Conservation (phyloP, 192 early-diverging fungal species). For the Backusella tuberculispora region DNA sequence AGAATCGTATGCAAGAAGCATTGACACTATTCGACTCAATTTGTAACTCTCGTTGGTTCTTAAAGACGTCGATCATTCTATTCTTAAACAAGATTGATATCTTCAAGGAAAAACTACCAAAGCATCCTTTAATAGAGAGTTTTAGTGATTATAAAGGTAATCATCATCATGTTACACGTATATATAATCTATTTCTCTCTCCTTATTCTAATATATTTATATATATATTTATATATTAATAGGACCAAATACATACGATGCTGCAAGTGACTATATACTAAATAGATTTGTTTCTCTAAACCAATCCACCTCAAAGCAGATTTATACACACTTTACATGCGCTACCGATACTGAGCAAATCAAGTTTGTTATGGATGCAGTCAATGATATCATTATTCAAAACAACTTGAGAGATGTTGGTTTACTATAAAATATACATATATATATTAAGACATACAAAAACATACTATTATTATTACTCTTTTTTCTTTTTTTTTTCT, state of each 20-base stretch:
- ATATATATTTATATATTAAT: background rate
- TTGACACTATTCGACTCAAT: slow-evolving; percentile 96
- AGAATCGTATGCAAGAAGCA: slow-evolving; percentile 98
- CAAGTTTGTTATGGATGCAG: slow-evolving; percentile 89
- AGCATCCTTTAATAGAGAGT: slow-evolving; percentile 83
- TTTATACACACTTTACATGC: slow-evolving; percentile 89
- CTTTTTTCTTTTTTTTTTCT: background rate
- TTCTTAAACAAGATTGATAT: slow-evolving; percentile 99
- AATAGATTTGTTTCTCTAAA: slow-evolving; percentile 83
- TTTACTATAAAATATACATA: slow-evolving; percentile 56
- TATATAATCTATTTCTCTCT: background rate
- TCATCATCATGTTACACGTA: background rate
- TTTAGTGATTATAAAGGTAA: slow-evolving; percentile 88
- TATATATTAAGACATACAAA: background rate
- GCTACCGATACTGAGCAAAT: slow-evolving; percentile 87
- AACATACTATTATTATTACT: background rate
- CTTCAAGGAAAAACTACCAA: slow-evolving; percentile 90
- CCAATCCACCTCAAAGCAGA: slow-evolving; percentile 78
- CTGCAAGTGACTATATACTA: slow-evolving; percentile 76
- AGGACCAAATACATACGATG: slow-evolving; percentile 65
- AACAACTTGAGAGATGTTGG: slow-evolving; percentile 81
- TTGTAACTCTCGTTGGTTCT: slow-evolving; percentile 97
- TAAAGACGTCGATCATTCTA: slow-evolving; percentile 96
- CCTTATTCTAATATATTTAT: background rate
- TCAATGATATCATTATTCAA: slow-evolving; percentile 92